phyloP scores from a whole-genome alignment of 345 rosid genomes.

The Diplotaxis tenuifolia region DNA sequence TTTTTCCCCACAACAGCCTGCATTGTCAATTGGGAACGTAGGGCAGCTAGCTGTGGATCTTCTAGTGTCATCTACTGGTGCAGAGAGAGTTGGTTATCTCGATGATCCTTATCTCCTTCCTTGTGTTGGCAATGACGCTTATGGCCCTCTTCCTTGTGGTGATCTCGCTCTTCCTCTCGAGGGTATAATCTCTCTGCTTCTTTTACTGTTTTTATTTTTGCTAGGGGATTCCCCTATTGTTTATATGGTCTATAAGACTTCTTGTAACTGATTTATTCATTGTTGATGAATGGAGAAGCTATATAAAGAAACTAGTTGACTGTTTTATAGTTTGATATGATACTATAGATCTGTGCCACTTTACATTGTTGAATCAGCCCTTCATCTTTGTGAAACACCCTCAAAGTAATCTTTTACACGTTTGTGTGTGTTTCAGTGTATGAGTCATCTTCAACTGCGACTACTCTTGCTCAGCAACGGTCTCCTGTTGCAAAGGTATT shows the following conservation, averaged over 20 bases:
- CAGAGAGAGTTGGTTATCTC: slow-evolving; percentile 69
- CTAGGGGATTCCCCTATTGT: no score
- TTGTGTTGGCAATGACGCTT: slow-evolving; percentile 87
- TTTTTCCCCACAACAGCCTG: slow-evolving; percentile 57
- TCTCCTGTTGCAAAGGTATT: slow-evolving; percentile 77
- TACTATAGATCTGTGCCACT: not conserved
- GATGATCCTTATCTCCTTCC: slow-evolving; percentile 79
- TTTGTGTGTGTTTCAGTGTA: slow-evolving; percentile 45
- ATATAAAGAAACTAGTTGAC: not conserved
- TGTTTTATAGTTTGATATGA: not conserved
- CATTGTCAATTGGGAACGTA: slow-evolving; percentile 86
- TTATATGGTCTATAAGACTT: not conserved
- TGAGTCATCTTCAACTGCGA: slow-evolving; percentile 47
- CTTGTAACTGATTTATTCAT: not conserved
- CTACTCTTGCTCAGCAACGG: slow-evolving; percentile 69
- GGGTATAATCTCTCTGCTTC: slow-evolving; percentile 37
- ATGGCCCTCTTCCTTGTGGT: slow-evolving; percentile 65
- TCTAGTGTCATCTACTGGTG: slow-evolving; percentile 66
- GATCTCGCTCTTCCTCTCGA: slow-evolving; percentile 83
- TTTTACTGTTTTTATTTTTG: not conserved
- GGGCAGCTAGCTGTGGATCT: slow-evolving; percentile 90
- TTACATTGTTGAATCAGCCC: not conserved
- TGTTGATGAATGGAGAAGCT: not conserved
- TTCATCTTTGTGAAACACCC: slow-evolving; percentile 5
- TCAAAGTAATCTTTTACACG: not conserved